phyloP scores from a whole-genome alignment of 768 basidiomycete species.

The Suillus occidentalis region DNA sequence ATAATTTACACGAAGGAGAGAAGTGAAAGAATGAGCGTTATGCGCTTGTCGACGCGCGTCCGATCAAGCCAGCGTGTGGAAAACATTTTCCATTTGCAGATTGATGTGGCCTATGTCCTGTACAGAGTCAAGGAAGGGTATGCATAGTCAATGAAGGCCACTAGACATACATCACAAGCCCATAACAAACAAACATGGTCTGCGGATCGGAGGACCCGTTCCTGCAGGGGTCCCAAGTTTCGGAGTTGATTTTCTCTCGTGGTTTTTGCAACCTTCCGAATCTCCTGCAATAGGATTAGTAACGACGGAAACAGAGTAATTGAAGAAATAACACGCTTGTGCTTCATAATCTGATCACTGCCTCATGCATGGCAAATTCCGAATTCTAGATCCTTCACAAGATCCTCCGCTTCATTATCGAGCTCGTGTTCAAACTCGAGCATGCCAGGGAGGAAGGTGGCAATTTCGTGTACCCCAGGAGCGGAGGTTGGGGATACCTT shows the following conservation, averaged over 20 bases:
- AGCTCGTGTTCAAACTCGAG: conserved; percentile 97
- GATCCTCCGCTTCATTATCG: conserved; percentile 95
- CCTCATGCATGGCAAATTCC: conserved; percentile 84
- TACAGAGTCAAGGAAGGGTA: too few relatives aligned
- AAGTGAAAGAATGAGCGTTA: conserved; percentile 15
- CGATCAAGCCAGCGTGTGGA: conserved; percentile 23
- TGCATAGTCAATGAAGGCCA: too few relatives aligned
- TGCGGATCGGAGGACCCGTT: conserved; percentile 40
- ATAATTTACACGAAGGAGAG: conserved; percentile 39
- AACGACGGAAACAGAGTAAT: neutral
- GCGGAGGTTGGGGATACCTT: conserved; percentile 84
- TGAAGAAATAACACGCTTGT: conserved; percentile 53
- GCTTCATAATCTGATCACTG: conserved; percentile 73
- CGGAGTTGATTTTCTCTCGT: conserved; percentile 63
- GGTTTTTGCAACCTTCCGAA: conserved; percentile 53
- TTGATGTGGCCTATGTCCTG: too few relatives aligned
- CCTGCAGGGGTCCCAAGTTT: conserved; percentile 41
- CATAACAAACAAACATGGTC: conserved; percentile 36
- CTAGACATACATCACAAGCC: too few relatives aligned
- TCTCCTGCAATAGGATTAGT: conserved; percentile 36
- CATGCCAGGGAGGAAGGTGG: conserved; percentile 90
- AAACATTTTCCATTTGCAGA: conserved; percentile 25
- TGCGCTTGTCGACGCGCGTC: conserved; percentile 38
- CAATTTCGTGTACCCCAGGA: conserved; percentile 90
- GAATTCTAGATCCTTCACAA: conserved; percentile 95